Evolutionary conservation across 1,139 yeast species (phyloP), one percentile per base, ranked within the genome.

Genomic region (Wickerhamomyces sp.): DNA sequence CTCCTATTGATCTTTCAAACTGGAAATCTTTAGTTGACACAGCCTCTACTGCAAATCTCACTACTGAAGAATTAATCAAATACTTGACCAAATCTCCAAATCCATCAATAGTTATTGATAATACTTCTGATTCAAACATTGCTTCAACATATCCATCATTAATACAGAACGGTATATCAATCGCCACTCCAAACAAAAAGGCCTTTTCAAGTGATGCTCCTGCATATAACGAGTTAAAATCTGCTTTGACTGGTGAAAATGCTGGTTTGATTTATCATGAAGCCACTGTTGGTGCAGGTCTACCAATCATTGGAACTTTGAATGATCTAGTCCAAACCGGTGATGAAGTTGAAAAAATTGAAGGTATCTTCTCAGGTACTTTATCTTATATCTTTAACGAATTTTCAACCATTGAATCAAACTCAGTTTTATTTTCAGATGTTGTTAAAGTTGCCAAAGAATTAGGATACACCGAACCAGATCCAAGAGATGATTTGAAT

Each of bases 211-310:
- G 93, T 37, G 84, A 80, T 45, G 69, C 86, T 53, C 66, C 73
- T 18, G 68, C 81, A 14, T 93, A 98, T 97, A 78, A 86, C 49
- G 75, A 78, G 45, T 81, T 94, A 46, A 89, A 87, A 36, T 69
- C 65, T 45, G 72, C 80, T 36, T 73, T 75, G 41, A 65, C 73
- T 11, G 63, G 66, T 37, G 71, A 74, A 40, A 69, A 71, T 33
- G 86, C 84, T 43, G 95, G 95, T 35, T 74, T 91, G 53, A 95
- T 90, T 39, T 91, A 89, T 73, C 99, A 93, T 63, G 99, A 94
- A 73, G 95, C 98, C 43, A 88, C 98, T n/a, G 99, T 93, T 47
- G 99, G 98, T 61, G 99, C 99, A 37, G 99, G 98, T 46, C 76
- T 94, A 63, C 99, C 99, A 50, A 81, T 93, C 53, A 81, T 93